A percentile compares a stretch with the other conserved stretches of the same genome.
Conservation (phyloP, 1,284 basidiomycete genomes). For the Phylloboletellus chloephorus region DNA sequence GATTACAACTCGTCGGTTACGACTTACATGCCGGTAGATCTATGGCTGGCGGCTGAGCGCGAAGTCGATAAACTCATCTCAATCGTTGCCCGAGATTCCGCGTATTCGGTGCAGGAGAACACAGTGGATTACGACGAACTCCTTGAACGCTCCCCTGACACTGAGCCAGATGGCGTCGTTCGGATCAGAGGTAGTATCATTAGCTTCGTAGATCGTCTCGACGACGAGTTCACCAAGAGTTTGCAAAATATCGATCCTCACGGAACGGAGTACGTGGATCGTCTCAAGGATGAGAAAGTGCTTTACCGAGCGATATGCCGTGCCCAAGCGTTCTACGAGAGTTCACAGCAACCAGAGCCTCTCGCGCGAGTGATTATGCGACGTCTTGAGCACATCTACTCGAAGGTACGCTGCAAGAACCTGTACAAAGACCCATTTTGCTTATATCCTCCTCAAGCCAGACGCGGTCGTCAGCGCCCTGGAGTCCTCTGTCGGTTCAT, state of each 20-base stretch:
- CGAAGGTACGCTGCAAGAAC: conserved; percentile 59
- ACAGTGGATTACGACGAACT: conserved; percentile 93
- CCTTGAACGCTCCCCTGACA: conserved; percentile 77
- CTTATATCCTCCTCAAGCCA: conserved; percentile 50
- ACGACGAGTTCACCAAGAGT: conserved; percentile 98
- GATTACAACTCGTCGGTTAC: conserved; percentile 92
- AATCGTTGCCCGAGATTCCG: conserved; percentile 65
- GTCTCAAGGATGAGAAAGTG: conserved; percentile 91
- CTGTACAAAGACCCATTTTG: not conserved
- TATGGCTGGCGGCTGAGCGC: conserved; percentile 83
- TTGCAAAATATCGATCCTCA: conserved; percentile 99
- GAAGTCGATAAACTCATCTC: conserved; percentile 87
- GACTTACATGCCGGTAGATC: conserved; percentile 86
- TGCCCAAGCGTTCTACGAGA: conserved; percentile 89
- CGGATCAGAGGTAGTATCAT: conserved; percentile 88
- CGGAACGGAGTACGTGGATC: conserved; percentile 96
- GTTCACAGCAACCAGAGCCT: conserved; percentile 70
- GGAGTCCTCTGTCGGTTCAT: conserved; percentile 60
- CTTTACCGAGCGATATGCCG: conserved; percentile 92
- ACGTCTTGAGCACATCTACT: conserved; percentile 96
- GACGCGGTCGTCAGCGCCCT: conserved; percentile 91
- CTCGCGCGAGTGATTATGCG: conserved; percentile 89
- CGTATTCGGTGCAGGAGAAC: conserved; percentile 83
- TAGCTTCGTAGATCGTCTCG: conserved; percentile 92
- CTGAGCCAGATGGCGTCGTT: conserved; percentile 63